A percentile compares a stretch with the other conserved stretches of the same genome.
These are phyloP conservation scores for Botrytis deweyae DNA, from an alignment of 2,329 filamentous ascomycete species.

Conservation along the genomic window DNA sequence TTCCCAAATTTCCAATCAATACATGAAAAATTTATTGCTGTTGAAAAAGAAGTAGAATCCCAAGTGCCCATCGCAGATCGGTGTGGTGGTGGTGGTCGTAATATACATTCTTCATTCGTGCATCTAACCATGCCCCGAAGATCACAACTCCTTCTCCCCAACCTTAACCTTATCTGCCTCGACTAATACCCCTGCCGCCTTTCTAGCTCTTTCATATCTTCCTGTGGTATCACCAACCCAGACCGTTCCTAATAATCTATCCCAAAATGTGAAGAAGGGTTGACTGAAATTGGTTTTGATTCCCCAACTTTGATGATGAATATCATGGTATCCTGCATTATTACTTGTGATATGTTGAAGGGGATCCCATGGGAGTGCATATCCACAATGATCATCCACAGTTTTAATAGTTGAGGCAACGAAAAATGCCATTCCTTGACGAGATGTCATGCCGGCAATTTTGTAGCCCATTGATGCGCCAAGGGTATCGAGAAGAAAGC, in stretches of 20 bases:
- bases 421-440: constrained; percentile 89
- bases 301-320: constrained; percentile 98
- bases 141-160: constrained; percentile 7
- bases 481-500: constrained; percentile 87
- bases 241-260: constrained; percentile 70
- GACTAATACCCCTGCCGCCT: constrained; percentile 36
- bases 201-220: constrained; percentile 35
- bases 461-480: constrained; percentile 85
- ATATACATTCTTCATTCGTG: constrained; percentile 9
- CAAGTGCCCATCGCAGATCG: not conserved
- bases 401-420: constrained; percentile 89
- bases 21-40: constrained; percentile 4
- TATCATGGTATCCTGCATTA: constrained; percentile 95
- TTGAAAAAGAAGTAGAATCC: constrained; percentile 3
- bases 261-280: constrained; percentile 96
- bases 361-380: constrained; percentile 92
- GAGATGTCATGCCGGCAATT: constrained; percentile 74
- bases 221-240: constrained; percentile 37
- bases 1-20: constrained; percentile 18
- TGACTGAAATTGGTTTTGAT: constrained; percentile 95
- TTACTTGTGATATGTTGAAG: constrained; percentile 90
- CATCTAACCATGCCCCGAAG: no score
- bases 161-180: constrained; percentile 32
- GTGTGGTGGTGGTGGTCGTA: constrained; percentile 9
- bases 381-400: constrained; percentile 96